A percentile compares a stretch with the other conserved stretches of the same genome.
Conservation (phyloP, 2,329 filamentous ascomycete genomes). For the Fusarium sambucinum region DNA sequence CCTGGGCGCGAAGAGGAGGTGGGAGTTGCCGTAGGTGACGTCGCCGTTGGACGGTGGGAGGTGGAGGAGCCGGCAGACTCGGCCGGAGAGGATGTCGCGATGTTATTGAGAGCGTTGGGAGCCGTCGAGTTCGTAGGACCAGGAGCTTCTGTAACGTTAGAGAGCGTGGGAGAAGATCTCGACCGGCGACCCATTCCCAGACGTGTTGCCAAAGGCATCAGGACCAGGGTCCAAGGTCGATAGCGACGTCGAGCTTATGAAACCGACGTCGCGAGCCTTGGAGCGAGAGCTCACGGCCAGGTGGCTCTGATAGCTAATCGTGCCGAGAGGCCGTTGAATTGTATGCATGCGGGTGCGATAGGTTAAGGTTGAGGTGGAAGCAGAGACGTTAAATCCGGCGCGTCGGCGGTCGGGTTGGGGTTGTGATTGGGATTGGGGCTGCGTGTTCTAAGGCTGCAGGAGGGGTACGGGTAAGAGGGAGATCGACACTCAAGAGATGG, state of each 20-base stretch:
- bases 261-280: conserved; percentile 39
- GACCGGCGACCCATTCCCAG: conserved; percentile 49
- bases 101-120: conserved; percentile 55
- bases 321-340: conserved; percentile 28
- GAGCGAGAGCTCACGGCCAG: conserved; percentile 34
- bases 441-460: conserved; percentile 32
- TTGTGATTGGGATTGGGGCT: conserved; percentile 19
- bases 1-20: conserved; percentile 48
- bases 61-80: conserved; percentile 55
- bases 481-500: conserved; percentile 29
- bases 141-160: conserved; percentile 58
- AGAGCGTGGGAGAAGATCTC: conserved; percentile 50
- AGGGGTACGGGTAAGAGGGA: conserved; percentile 23
- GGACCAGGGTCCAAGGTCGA: conserved; percentile 42
- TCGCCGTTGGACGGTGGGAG: conserved; percentile 37
- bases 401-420: conserved; percentile 19
- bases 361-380: conserved; percentile 21
- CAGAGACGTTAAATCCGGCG: conserved; percentile 30
- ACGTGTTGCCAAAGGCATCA: conserved; percentile 48
- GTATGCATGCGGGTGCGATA: conserved; percentile 28
- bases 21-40: conserved; percentile 43
- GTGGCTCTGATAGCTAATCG: conserved; percentile 21
- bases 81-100: conserved; percentile 51
- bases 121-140: conserved; percentile 49
- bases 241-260: conserved; percentile 38